Conservation (phyloP, 352 stramenopile species). For the Pythium folliculosum region DNA sequence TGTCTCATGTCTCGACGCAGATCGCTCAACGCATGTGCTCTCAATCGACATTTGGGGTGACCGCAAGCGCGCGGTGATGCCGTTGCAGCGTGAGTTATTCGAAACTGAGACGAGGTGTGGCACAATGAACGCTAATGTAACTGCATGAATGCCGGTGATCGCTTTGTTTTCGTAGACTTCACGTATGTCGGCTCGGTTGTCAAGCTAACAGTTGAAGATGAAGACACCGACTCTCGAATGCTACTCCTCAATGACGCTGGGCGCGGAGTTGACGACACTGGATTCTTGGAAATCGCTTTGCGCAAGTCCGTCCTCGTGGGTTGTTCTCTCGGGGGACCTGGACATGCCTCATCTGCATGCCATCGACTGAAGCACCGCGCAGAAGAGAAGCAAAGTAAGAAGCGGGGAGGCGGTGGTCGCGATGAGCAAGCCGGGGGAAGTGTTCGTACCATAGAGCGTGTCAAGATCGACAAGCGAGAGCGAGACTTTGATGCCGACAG, state of each 20-base stretch:
- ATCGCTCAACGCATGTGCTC: slow-evolving; percentile 56
- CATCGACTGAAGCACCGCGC: slow-evolving; percentile 29
- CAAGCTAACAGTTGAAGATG: not conserved
- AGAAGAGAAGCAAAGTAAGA: slow-evolving; percentile 37
- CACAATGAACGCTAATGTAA: not conserved
- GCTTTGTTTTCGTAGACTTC: slow-evolving; percentile 22
- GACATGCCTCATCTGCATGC: slow-evolving; percentile 13
- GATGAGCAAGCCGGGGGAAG: slow-evolving; percentile 3
- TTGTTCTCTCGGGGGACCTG: not conserved
- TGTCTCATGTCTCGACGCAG: slow-evolving; percentile 46
- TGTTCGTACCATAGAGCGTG: slow-evolving; percentile 62
- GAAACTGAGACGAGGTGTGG: not conserved
- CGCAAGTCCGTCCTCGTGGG: slow-evolving; percentile 21
- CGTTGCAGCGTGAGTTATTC: slow-evolving; percentile 22
- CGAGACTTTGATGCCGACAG: not conserved
- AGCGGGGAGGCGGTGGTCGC: not conserved
- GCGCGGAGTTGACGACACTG: not conserved
- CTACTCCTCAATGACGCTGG: slow-evolving; percentile 18
- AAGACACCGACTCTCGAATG: not conserved
- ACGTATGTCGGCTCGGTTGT: slow-evolving; percentile 10
- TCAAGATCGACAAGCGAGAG: slow-evolving; percentile 33
- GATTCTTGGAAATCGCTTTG: slow-evolving; percentile 9
- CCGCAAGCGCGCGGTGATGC: not conserved
- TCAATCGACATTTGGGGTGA: slow-evolving; percentile 31
- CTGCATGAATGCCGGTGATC: not conserved